Evolutionary conservation across 768 basidiomycete species (phyloP), one percentile per base, ranked within the genome.

Genomic region (Pholiota molesta): DNA sequence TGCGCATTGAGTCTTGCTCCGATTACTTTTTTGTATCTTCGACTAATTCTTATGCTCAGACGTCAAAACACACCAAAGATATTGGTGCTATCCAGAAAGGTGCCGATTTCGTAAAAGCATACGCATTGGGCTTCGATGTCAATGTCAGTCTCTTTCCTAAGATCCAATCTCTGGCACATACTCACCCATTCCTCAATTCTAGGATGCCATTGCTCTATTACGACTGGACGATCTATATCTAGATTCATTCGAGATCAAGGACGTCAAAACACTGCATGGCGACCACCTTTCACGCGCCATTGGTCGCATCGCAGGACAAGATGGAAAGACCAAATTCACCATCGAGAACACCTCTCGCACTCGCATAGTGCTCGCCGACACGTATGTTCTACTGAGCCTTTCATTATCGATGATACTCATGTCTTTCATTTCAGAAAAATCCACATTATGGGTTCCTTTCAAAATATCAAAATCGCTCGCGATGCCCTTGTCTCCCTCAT

Each of bases 211-310:
- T 65, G 97, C 97, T 5, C 87, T 99, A 26, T 84, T 99, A 35
- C 87, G 97, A 64, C 74, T 99, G 68, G 97, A 99, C 72, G 97
- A 99, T 72, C 85, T 99, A 14, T 99, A 99, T 74, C 90, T 99
- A 51, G 97, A 99, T 70, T 95, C 96, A 2, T 97, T 97, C 70
- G 97, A 99, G 76, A 97, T 99, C 75, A 99, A 99, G 75, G 97
- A 99, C 68, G 95, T 99, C 56, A 99, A 99, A 79, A 97, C 94
- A 0, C 83, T 99, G 7, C 95, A 97, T 62, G 97, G 97, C 1
- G 97, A 99, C 70, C 97, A 99, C 75, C 81, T 99, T 9, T 94
- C 95, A n/a, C 91, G 97, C 65, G 97, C 97, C 10, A 98, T 99
- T 63, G 97, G 95, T 67, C 96, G 97, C 67, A 99, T 99, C 72